These are phyloP conservation scores for Aspergillus latus DNA, from an alignment of 2,329 filamentous ascomycete genomes.

Conservation along the genomic window DNA sequence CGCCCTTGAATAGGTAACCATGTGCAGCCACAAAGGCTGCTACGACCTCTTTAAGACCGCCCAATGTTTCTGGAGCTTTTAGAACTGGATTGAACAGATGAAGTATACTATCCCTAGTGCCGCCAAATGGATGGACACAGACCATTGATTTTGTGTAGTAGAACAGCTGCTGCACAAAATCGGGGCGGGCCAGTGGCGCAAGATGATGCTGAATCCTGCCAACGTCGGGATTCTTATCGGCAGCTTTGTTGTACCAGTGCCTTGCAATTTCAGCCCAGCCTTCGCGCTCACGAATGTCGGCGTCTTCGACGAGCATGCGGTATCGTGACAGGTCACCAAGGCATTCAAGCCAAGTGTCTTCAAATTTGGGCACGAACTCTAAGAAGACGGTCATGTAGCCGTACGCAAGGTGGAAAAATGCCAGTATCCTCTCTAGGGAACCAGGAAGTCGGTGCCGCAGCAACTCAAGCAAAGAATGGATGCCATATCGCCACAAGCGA, in stretches of 20 bases:
- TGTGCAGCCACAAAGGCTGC: conserved; percentile 55
- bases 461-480: conserved; percentile 79
- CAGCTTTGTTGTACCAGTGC: conserved; percentile 82
- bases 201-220: conserved; percentile 87
- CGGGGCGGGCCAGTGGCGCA: conserved; percentile 63
- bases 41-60: conserved; percentile 40
- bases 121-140: conserved; percentile 55
- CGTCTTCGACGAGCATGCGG: conserved; percentile 87
- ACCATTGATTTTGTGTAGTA: conserved; percentile 60
- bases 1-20: conserved; percentile 48
- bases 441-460: conserved; percentile 71
- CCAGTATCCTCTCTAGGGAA: conserved; percentile 83
- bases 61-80: conserved; percentile 36
- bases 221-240: conserved; percentile 70
- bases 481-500: conserved; percentile 90
- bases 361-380: conserved; percentile 79
- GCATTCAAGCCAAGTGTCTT: conserved; percentile 92
- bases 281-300: conserved; percentile 71
- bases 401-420: conserved; percentile 86
- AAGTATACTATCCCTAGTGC: conserved; percentile 57
- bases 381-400: conserved; percentile 84
- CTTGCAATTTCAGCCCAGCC: conserved; percentile 77
- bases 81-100: conserved; percentile 56
- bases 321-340: conserved; percentile 83
- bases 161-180: conserved; percentile 58